These are phyloP conservation scores for Pythium coloratum DNA, from an alignment of 352 stramenopile species.

Conservation along the genomic window DNA sequence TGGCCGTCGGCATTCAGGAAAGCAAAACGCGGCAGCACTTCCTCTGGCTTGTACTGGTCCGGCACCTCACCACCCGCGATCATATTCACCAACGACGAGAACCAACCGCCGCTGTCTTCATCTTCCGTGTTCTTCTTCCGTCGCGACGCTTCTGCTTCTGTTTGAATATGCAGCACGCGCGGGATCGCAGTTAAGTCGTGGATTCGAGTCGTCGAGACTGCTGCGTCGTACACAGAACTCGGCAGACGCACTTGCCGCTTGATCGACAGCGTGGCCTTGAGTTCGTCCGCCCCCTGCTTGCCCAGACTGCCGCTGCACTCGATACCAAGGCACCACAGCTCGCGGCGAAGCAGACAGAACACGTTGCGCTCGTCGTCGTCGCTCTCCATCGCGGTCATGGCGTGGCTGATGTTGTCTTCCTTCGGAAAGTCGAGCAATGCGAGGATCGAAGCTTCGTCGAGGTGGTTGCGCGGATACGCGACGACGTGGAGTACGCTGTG, in stretches of 20 bases:
- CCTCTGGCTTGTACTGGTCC: slow-evolving; percentile 65
- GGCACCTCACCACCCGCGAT: slow-evolving; percentile 64
- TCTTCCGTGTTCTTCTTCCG: slow-evolving; percentile 43
- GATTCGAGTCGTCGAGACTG: slow-evolving; percentile 17
- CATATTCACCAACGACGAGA: slow-evolving; percentile 59
- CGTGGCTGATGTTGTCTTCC: slow-evolving; percentile 14
- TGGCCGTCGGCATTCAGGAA: slow-evolving; percentile 55
- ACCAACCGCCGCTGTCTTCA: slow-evolving; percentile 43
- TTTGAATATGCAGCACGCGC: slow-evolving; percentile 55
- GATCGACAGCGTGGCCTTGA: slow-evolving; percentile 38
- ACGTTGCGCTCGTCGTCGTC: slow-evolving; percentile 49
- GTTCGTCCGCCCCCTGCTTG: slow-evolving; percentile 28
- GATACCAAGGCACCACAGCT: slow-evolving; percentile 62
- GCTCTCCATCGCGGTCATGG: slow-evolving; percentile 58
- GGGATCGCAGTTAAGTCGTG: slow-evolving; percentile 57
- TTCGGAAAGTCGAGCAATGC: slow-evolving; percentile 41
- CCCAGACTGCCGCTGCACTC: slow-evolving; percentile 42
- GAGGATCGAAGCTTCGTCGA: slow-evolving; percentile 66
- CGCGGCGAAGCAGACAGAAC: slow-evolving; percentile 56
- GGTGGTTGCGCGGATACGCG: slow-evolving; percentile 73
- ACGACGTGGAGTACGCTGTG: slow-evolving; percentile 60
- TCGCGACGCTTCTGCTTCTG: slow-evolving; percentile 33
- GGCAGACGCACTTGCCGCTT: slow-evolving; percentile 55
- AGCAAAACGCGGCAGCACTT: slow-evolving; percentile 68
- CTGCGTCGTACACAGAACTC: slow-evolving; percentile 29